phyloP scores from a whole-genome alignment of 805 yeast genomes.

The Zygosaccharomyces kombuchaensis region DNA sequence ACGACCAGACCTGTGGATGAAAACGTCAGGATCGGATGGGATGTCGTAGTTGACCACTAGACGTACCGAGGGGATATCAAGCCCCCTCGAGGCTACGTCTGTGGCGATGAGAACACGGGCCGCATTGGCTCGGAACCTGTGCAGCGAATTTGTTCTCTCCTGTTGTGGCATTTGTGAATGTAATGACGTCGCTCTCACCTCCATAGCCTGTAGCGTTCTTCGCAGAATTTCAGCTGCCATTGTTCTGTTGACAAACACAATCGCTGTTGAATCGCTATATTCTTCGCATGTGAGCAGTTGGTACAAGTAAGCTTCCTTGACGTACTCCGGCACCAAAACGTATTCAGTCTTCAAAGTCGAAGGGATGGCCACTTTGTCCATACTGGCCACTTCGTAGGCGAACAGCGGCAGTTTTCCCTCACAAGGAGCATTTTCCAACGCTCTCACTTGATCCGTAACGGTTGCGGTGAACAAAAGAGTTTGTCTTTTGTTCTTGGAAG shows the following conservation, averaged over 20 bases:
- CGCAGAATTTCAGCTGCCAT: slow-evolving; percentile 83
- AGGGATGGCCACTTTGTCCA: slow-evolving; percentile 79
- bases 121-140: slow-evolving; percentile 89
- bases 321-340: slow-evolving; percentile 77
- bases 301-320: slow-evolving; percentile 83
- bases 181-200: slow-evolving; percentile 77
- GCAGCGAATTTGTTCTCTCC: slow-evolving; percentile 87
- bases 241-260: slow-evolving; percentile 89
- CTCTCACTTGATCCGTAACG: slow-evolving; percentile 84
- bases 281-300: slow-evolving; percentile 59
- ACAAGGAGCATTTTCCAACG: slow-evolving; percentile 60
- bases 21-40: slow-evolving; percentile 95
- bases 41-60: slow-evolving; percentile 87
- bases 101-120: slow-evolving; percentile 92
- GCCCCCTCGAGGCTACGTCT: slow-evolving; percentile 95
- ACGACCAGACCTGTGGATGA: slow-evolving; percentile 96
- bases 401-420: slow-evolving; percentile 53
- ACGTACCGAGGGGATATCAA: slow-evolving; percentile 91
- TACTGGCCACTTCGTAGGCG: slow-evolving; percentile 68
- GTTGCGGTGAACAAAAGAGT: slow-evolving; percentile 94
- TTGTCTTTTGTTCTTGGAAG: slow-evolving; percentile 70
- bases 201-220: slow-evolving; percentile 68
- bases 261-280: slow-evolving; percentile 63
- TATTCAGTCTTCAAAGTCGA: slow-evolving; percentile 60
- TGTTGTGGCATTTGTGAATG: slow-evolving; percentile 94